Evolutionary conservation across 2,329 filamentous ascomycete genomes (phyloP), one percentile per base, ranked within the genome.

Genomic region (Peltaster fructicola): DNA sequence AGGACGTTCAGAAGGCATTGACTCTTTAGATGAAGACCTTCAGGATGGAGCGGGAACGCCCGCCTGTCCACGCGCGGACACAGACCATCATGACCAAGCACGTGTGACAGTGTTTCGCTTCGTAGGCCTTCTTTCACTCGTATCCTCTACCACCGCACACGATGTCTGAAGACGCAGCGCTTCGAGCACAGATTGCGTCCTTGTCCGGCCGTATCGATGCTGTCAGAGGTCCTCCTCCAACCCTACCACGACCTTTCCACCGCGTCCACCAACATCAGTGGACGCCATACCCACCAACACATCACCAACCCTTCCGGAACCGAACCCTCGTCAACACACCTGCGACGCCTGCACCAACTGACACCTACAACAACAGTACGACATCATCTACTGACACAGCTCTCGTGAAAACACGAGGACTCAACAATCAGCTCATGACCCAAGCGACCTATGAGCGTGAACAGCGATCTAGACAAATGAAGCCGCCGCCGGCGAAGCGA

Each of bases 351-450:
- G 15, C 29, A n/a, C 9, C 22, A 15, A 25, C 19, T 20, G 22
- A 33, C 17, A 25, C 34, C 10, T 50, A 17, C 31, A 10, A 17
- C 38, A 14, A 7, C 21, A 14, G 10, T 14, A 20, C 25, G 7
- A 9, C 29, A 6, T 37, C 39, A 5, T 39, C 46, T 9, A 36
- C 31, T 3, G 29, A 26, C 13, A 49, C 48, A 28, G 52, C 67
- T 3, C 85, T 75, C 69, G 65, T 88, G 20, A 66, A 71, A 5
- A 77, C 73, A 45, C 73, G 61, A 24, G 25, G 77, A 78, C 46
- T 73, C 75, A 77, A 84, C 44, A 66, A 78, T 44, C 79, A 90
- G 48, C 57, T 90, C 19, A 88, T 90, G 51, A 90, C 85, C 45
- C 68, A 73, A 11, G 67, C 68, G 9, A 66, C 85, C 1, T 88